Percentiles rank a stretch among this genome's conserved stretches.
Evolutionary conservation across 2,329 filamentous ascomycete genomes (phyloP).

Genomic region (Fusarium oligoseptatum): DNA sequence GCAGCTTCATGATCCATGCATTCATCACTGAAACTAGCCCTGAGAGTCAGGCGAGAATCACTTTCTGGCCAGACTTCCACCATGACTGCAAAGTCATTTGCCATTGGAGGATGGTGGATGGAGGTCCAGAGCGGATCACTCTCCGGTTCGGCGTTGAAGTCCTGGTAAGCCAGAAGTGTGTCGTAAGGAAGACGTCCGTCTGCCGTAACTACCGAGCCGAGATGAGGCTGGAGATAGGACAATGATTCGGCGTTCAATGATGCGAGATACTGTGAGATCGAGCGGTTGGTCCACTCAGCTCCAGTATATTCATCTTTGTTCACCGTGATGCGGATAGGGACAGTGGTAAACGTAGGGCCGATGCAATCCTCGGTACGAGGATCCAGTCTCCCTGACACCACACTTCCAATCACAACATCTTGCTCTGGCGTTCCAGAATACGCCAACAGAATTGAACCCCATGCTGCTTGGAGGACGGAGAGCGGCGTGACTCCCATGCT

Average conservation of each 20-base stretch:
- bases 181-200: constrained; percentile 10
- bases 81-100: constrained; percentile 12
- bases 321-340: background rate
- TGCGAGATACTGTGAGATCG: background rate
- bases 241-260: constrained; percentile 5
- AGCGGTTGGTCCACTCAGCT: background rate
- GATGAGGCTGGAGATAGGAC: constrained; percentile 4
- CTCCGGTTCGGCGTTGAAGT: background rate
- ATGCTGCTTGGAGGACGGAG: constrained; percentile 7
- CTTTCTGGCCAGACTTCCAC: constrained; percentile 8
- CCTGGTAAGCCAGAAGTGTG: constrained; percentile 13
- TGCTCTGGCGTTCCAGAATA: constrained; percentile 7
- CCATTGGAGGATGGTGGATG: constrained; percentile 5
- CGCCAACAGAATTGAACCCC: constrained; percentile 7
- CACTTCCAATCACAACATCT: constrained; percentile 10
- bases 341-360: constrained; percentile 7
- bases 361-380: constrained; percentile 6
- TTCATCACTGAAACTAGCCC: constrained; percentile 5
- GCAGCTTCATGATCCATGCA: constrained; percentile 4
- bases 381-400: constrained; percentile 8
- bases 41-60: constrained; percentile 1
- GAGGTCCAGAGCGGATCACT: constrained; percentile 1
- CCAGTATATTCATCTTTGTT: background rate
- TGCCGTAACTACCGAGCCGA: constrained; percentile 1
- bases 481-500: constrained; percentile 8